phyloP scores from a whole-genome alignment of 805 yeast genomes.

The Wickerhamomyces chaumierensis region DNA sequence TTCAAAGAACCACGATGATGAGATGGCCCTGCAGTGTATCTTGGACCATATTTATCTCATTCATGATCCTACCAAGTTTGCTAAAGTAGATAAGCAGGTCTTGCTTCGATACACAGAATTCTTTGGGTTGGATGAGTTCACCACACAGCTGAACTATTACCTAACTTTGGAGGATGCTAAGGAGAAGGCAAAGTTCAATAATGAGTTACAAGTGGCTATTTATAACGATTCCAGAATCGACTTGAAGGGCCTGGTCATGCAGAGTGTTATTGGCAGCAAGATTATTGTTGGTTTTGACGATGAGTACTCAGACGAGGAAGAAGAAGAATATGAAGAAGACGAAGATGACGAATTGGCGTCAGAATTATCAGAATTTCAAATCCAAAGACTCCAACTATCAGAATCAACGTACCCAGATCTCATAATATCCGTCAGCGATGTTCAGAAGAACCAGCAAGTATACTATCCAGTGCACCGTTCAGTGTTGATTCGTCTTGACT shows the following conservation, averaged over 20 bases:
- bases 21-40: constrained; percentile 12
- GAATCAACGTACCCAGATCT: constrained; percentile 33
- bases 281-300: not conserved
- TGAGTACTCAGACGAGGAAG: no score
- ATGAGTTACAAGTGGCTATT: constrained; percentile 15
- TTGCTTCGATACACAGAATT: constrained; percentile 23
- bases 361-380: constrained; percentile 3
- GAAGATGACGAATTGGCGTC: not conserved
- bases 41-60: constrained; percentile 25
- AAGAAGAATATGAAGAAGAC: no score
- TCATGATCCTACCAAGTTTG: constrained; percentile 28
- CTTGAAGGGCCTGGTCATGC: constrained; percentile 10
- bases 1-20: constrained; percentile 12
- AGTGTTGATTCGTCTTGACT: constrained; percentile 48
- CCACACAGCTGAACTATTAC: constrained; percentile 22
- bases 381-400: constrained; percentile 7
- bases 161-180: constrained; percentile 19
- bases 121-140: constrained; percentile 26
- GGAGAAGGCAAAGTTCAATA: constrained; percentile 22
- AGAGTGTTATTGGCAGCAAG: constrained; percentile 10
- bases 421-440: constrained; percentile 26
- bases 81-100: constrained; percentile 17
- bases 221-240: constrained; percentile 14
- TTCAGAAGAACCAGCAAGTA: constrained; percentile 17
- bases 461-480: constrained; percentile 58